Base-by-base conservation (phyloP, 2,329 filamentous ascomycete species). In the Trichophyton verrucosum region DNA sequence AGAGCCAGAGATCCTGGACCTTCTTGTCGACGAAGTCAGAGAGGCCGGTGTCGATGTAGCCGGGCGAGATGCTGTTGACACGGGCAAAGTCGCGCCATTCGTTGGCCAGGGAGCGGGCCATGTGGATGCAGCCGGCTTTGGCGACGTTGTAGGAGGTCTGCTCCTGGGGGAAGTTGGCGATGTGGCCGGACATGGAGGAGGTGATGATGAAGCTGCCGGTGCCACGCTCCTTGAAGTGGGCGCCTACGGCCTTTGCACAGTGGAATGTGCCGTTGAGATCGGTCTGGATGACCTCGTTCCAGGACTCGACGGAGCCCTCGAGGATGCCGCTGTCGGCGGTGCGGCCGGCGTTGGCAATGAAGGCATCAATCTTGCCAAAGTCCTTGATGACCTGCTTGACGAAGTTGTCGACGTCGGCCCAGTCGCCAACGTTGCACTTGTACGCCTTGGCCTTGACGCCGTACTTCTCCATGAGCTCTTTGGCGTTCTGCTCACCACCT, bases 181-280 rank as follows among this genome's bases (percentile, higher is more conserved):
- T 80, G 67, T 81, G 79, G 11, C 79, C 79, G 3, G 75, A 78
- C 78, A 81, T 87, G 67, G 80, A 82, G n/a, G 84, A 79, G 44
- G 85, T 87, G 72, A 86, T 83, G 73, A 87, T 78, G 71, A 87
- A 81, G 63, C 79, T 82, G 57, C 85, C 85, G 9, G 77, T 84
- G 67, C 82, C 82, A 64, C 81, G 80, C 75, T 85, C 76, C 74
- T 84, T 84, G 80, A 86, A 86, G 75, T 94, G 87, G 60, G 86
- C 81, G 38, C 91, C 91, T n/a, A 89, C 88, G 20, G 89, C 89
- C 77, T 92, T 89, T 27, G 90, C 89, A 64, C 89, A 95, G 81
- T 91, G 84, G 75, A 90, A 89, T 30, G 82, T 85, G 11, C 91
- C 91, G n/a, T 85, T 94, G 67, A 95, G 80, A 74, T 96, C 95